A percentile compares a stretch with the other conserved stretches of the same genome.
phyloP scores from a whole-genome alignment of 139 green algal genomes.

The Coelastrella sp. region DNA sequence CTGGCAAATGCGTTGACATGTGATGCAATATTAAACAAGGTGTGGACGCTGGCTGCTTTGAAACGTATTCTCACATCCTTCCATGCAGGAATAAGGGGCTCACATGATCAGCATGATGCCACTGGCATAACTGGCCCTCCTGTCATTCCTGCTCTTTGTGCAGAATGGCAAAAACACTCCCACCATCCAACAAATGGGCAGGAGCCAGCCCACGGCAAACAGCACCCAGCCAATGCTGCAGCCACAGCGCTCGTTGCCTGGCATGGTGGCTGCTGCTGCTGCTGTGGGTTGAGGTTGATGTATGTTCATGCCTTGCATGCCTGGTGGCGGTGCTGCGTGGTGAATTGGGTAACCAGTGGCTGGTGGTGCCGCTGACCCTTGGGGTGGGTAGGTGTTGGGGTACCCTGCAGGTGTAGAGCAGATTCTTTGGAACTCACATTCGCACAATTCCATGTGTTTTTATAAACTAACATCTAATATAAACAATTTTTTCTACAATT shows the following conservation, averaged over 20 bases:
- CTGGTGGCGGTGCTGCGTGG: not conserved
- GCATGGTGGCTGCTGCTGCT: not conserved
- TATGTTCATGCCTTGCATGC: not conserved
- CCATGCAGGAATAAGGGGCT: not conserved
- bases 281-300: not conserved
- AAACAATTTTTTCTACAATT: no score
- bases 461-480: no score
- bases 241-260: conserved; percentile 11
- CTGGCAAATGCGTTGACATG: no score
- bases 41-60: not conserved
- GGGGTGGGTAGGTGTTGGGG: not conserved
- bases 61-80: not conserved
- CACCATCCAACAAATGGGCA: conserved; percentile 25
- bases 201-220: conserved; percentile 29
- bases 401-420: not conserved
- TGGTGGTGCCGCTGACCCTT: not conserved
- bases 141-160: conserved; percentile 29
- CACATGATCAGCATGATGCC: conserved; percentile 15
- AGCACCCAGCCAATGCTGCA: conserved; percentile 36
- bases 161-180: conserved; percentile 19
- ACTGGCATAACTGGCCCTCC: not conserved
- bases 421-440: no score
- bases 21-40: no score
- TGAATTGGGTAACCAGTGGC: conserved; percentile 5
- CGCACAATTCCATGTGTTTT: no score